Evolutionary conservation across 2,329 filamentous ascomycete genomes (phyloP), one percentile per base, ranked within the genome.

Genomic region (Metarhizium guizhouense): DNA sequence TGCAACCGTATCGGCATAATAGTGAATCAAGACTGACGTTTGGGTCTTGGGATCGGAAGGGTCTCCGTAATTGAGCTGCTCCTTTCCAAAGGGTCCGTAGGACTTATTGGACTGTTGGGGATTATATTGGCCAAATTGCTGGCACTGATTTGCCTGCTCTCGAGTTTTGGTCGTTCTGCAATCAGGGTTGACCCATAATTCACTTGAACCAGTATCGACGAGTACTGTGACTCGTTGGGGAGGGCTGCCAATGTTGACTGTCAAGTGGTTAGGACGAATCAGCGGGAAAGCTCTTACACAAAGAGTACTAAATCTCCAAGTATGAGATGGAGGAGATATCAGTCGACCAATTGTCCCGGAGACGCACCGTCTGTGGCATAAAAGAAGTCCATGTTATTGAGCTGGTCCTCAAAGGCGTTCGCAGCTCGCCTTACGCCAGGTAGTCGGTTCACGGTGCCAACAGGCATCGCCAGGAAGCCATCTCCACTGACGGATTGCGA

Each of bases 151-250:
- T 3, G 64, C 60, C 40, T 75, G 67, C 1, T 61, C 60, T 6
- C 66, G 58, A 6, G 67, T 66, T 6, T 65, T 69, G 0, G 76
- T 70, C 5, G 68, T 70, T 4, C 62, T 53, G 62, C 79, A 82
- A 53, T 74, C 67, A 1, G 79, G 78, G 57, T 81, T 78, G 47
- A 81, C 75, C 79, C 79, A 82, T 7, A 81, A 72, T 63, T 80
- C 77, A 58, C 75, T 75, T 5, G 79, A 81, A 16, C 79, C 79
- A 0, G 76, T 79, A 57, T 79, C 76, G 54, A 79, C 68, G 42
- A 78, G 70, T 40, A 79, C 74, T 11, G 74, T 72, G 40, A 79
- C 66, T 11, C 61, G 67, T 59, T 79, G 76, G 1, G 67, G 63
- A 5, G 73, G 70, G 1, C 67, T 70, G 32, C 76, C 76, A 30